phyloP scores from a whole-genome alignment of 2,329 filamentous ascomycete species.

The Trichoderma lentiforme region DNA sequence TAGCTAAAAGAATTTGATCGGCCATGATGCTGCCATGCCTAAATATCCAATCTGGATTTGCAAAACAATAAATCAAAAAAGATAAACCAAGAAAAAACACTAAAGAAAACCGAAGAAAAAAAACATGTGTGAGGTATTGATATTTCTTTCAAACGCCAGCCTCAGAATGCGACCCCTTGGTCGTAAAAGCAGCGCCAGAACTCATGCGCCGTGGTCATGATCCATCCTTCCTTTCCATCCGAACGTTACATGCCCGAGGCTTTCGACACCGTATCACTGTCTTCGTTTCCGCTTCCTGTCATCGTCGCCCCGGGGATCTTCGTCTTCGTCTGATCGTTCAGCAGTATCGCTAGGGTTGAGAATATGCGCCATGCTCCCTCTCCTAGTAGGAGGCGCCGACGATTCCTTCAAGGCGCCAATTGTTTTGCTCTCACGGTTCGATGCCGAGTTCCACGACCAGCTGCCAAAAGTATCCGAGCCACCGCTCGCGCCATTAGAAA shows the following conservation, averaged over 20 bases:
- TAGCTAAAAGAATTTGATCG: not conserved
- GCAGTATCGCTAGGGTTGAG: conserved; percentile 58
- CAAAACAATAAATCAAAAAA: not conserved
- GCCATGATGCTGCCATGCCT: not conserved
- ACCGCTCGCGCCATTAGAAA: conserved; percentile 36
- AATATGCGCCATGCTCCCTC: conserved; percentile 62
- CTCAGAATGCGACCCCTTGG: not conserved
- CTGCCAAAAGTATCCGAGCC: conserved; percentile 47
- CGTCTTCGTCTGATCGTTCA: conserved; percentile 55
- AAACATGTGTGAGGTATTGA: not conserved
- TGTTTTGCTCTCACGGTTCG: conserved; percentile 48
- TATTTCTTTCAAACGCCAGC: conserved; percentile 13
- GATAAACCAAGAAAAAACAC: not conserved
- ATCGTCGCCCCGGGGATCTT: conserved; percentile 53
- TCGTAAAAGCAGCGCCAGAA: conserved; percentile 10
- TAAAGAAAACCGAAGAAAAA: not conserved
- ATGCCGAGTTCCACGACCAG: conserved; percentile 55
- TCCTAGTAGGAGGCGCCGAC: conserved; percentile 54
- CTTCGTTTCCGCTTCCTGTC: conserved; percentile 62
- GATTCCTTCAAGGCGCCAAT: conserved; percentile 50
- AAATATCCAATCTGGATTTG: conserved; percentile 13
- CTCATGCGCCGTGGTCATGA: conserved; percentile 4
- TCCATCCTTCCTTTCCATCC: not conserved
- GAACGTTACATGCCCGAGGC: not conserved
- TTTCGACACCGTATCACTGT: conserved; percentile 34